phyloP scores from a whole-genome alignment of 2,329 filamentous ascomycete genomes.

The Amphichorda felina region DNA sequence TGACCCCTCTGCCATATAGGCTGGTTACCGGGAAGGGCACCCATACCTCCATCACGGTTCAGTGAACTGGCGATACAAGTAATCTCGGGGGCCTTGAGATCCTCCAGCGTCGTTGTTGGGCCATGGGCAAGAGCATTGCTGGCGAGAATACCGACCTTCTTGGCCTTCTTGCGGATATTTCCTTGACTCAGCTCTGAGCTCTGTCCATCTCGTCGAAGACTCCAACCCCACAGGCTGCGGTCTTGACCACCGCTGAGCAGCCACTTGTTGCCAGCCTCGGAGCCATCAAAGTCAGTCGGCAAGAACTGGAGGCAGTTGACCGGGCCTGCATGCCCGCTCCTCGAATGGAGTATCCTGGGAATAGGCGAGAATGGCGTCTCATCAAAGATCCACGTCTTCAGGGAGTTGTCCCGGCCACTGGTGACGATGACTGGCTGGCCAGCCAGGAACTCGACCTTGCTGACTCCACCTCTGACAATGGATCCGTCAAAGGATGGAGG shows the following conservation, averaged over 20 bases:
- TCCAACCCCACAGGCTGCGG: slow-evolving; percentile 92
- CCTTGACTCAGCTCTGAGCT: slow-evolving; percentile 90
- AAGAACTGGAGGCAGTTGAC: slow-evolving; percentile 76
- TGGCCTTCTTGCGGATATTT: slow-evolving; percentile 75
- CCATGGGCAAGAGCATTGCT: slow-evolving; percentile 43
- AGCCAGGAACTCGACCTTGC: slow-evolving; percentile 76
- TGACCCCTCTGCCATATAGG: slow-evolving; percentile 73
- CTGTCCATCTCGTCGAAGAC: slow-evolving; percentile 85
- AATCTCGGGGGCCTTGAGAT: slow-evolving; percentile 82
- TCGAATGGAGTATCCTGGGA: slow-evolving; percentile 72
- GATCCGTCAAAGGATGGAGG: slow-evolving; percentile 46
- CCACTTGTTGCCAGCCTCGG: slow-evolving; percentile 87
- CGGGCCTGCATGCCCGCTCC: slow-evolving; percentile 81
- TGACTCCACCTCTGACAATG: slow-evolving; percentile 64
- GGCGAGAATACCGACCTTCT: slow-evolving; percentile 67
- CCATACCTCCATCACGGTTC: slow-evolving; percentile 91
- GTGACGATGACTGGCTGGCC: slow-evolving; percentile 86
- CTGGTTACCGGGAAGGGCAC: slow-evolving; percentile 65
- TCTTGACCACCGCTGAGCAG: slow-evolving; percentile 81
- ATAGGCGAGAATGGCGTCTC: slow-evolving; percentile 80
- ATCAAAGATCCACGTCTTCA: slow-evolving; percentile 96
- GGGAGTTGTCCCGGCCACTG: slow-evolving; percentile 82
- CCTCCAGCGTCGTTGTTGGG: slow-evolving; percentile 53
- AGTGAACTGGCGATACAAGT: slow-evolving; percentile 84
- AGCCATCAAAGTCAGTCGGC: slow-evolving; percentile 78